These are phyloP conservation scores for Phaeosphaeria sp. DNA, from an alignment of 2,329 filamentous ascomycete species.

Conservation along the genomic window DNA sequence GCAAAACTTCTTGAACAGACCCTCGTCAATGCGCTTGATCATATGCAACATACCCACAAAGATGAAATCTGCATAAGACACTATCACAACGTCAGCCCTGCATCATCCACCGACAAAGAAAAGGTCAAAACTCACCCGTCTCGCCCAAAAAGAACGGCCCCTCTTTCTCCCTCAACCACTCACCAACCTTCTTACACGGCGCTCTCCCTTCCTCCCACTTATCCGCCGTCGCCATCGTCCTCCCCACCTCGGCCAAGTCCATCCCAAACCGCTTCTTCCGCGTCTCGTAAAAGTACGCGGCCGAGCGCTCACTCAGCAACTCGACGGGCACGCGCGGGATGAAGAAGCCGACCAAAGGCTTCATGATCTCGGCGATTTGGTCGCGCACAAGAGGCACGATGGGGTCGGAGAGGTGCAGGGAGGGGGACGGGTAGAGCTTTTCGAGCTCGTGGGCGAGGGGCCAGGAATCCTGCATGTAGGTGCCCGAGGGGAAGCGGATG, in stretches of 20 bases:
- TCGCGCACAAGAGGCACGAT: slow-evolving; percentile 55
- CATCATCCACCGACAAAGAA: too few relatives aligned
- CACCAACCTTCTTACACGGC: slow-evolving; percentile 44
- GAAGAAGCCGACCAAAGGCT: slow-evolving; percentile 22
- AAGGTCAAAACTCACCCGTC: slow-evolving; percentile 44
- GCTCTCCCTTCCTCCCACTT: slow-evolving; percentile 57
- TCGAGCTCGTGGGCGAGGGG: slow-evolving; percentile 67
- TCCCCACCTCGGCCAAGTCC: slow-evolving; percentile 58
- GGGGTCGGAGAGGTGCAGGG: slow-evolving; percentile 64
- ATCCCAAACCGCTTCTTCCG: slow-evolving; percentile 60
- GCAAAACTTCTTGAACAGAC: slow-evolving; percentile 49
- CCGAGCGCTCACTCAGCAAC: slow-evolving; percentile 60
- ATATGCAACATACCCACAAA: slow-evolving; percentile 60
- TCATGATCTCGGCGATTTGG: slow-evolving; percentile 39
- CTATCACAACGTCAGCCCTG: slow-evolving; percentile 21
- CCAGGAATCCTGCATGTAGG: slow-evolving; percentile 68
- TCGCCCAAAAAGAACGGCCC: slow-evolving; percentile 69
- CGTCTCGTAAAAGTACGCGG: slow-evolving; percentile 63
- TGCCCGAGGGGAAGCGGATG: slow-evolving; percentile 62
- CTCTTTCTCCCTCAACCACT: slow-evolving; percentile 60
- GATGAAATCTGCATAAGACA: slow-evolving; percentile 57
- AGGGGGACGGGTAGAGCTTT: slow-evolving; percentile 62
- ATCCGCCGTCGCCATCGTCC: slow-evolving; percentile 57
- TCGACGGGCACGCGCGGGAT: slow-evolving; percentile 56
- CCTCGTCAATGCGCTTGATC: slow-evolving; percentile 43